Percentiles rank a stretch among this genome's conserved stretches.
phyloP scores from a whole-genome alignment of 148 eudicot species.

The Cornus controversa region DNA sequence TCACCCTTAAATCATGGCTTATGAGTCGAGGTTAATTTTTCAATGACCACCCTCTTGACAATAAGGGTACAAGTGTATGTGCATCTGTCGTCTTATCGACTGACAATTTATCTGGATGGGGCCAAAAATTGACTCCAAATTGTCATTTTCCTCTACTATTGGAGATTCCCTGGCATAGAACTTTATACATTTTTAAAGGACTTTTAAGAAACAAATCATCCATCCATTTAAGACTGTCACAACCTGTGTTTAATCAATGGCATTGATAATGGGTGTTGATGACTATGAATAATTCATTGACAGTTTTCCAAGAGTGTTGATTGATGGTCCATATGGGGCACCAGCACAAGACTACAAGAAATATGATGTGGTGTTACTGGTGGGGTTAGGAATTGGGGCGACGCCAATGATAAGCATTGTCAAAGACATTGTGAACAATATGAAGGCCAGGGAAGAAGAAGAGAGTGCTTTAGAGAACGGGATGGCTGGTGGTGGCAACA shows the following conservation, averaged over 20 bases:
- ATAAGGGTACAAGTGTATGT: no score
- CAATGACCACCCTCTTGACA: no score
- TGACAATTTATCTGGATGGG: no score
- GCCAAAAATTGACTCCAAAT: no score
- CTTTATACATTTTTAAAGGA: no score
- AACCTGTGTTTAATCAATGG: not conserved
- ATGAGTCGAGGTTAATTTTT: no score
- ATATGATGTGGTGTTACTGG: slow-evolving; percentile 48
- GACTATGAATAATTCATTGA: not conserved
- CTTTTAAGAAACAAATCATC: no score
- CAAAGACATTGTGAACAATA: slow-evolving; percentile 55
- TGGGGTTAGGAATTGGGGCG: slow-evolving; percentile 54
- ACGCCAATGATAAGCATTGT: slow-evolving; percentile 60
- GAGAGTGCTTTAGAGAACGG: slow-evolving; percentile 31
- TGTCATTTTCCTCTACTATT: not conserved
- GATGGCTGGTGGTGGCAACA: not conserved
- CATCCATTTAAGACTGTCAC: not conserved
- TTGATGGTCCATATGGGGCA: slow-evolving; percentile 61
- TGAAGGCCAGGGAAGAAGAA: slow-evolving; percentile 38
- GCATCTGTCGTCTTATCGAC: no score
- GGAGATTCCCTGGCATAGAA: not conserved
- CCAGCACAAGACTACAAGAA: slow-evolving; percentile 60
- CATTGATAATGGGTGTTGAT: not conserved
- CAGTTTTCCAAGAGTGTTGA: slow-evolving; percentile 49
- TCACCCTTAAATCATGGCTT: no score